Percentiles rank a stretch among this genome's conserved stretches.
phyloP scores from a whole-genome alignment of 768 basidiomycete genomes.

The Rhizopogon salebrosus region DNA sequence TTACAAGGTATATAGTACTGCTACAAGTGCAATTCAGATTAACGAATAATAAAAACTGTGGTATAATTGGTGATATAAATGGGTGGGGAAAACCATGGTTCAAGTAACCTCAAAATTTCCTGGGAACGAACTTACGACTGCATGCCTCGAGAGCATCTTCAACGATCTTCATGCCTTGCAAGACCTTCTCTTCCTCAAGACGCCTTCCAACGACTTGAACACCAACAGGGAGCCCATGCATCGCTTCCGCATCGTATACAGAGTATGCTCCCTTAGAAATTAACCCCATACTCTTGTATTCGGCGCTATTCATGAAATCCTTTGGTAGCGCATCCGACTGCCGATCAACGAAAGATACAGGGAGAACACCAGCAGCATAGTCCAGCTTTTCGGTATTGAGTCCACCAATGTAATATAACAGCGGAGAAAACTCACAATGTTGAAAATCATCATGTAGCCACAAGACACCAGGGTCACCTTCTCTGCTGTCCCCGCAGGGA shows the following conservation, averaged over 20 bases:
- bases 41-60: not conserved
- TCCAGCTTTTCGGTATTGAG: conserved; percentile 36
- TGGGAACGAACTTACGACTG: conserved; percentile 19
- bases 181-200: conserved; percentile 69
- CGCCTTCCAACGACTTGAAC: conserved; percentile 59
- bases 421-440: conserved; percentile 30
- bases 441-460: conserved; percentile 35
- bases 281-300: conserved; percentile 32
- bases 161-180: conserved; percentile 64
- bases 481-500: conserved; percentile 30
- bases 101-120: conserved; percentile 9
- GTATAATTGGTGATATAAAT: not conserved
- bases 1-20: not conserved
- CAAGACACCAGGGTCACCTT: conserved; percentile 30
- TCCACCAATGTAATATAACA: not conserved
- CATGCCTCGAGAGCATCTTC: conserved; percentile 25
- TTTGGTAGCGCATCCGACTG: conserved; percentile 33
- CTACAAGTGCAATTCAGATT: not conserved
- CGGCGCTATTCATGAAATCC: conserved; percentile 20
- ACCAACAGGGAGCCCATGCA: conserved; percentile 66
- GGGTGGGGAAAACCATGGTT: not conserved
- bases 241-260: conserved; percentile 53
- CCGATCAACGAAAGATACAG: conserved; percentile 49
- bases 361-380: conserved; percentile 54
- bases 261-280: conserved; percentile 43